Evolutionary conservation across 306 rosid species (phyloP).

Genomic region (Coriaria nepalensis): DNA sequence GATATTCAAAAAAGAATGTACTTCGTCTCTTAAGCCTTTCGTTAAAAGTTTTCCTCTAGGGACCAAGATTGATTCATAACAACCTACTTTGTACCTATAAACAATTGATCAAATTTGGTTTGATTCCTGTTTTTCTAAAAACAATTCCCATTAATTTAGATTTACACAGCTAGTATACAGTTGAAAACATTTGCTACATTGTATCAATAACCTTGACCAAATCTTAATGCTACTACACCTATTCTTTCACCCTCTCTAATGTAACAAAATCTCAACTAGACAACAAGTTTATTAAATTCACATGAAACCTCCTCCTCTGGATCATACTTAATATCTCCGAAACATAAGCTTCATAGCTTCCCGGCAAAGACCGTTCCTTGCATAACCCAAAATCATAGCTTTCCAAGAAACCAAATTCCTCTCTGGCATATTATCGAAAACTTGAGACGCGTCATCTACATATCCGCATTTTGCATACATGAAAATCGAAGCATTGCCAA

Average conservation of each 20-base stretch:
- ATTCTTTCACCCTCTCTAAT: too few relatives aligned
- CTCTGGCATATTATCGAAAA: conserved; percentile 70
- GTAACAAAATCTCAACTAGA: conserved; percentile 30
- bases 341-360: conserved; percentile 78
- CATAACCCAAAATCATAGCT: conserved; percentile 77
- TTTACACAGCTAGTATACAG: conserved; percentile 3
- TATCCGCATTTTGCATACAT: conserved; percentile 85
- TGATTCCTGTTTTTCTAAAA: too few relatives aligned
- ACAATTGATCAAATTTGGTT: too few relatives aligned
- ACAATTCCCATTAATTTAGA: not conserved
- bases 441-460: conserved; percentile 56
- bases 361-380: conserved; percentile 60
- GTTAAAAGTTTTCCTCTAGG: too few relatives aligned
- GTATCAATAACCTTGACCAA: too few relatives aligned
- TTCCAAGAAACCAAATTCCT: conserved; percentile 79
- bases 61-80: too few relatives aligned
- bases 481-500: conserved; percentile 60
- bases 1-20: not conserved
- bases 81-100: too few relatives aligned
- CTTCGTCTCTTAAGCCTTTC: not conserved
- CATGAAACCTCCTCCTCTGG: conserved; percentile 25
- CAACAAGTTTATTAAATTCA: conserved; percentile 20
- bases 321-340: conserved; percentile 38
- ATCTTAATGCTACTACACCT: too few relatives aligned
- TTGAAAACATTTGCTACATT: not conserved